Evolutionary conservation across 2,329 filamentous ascomycete genomes (phyloP), one percentile per base, ranked within the genome.

Genomic region (Fonsecaea pedrosoi): DNA sequence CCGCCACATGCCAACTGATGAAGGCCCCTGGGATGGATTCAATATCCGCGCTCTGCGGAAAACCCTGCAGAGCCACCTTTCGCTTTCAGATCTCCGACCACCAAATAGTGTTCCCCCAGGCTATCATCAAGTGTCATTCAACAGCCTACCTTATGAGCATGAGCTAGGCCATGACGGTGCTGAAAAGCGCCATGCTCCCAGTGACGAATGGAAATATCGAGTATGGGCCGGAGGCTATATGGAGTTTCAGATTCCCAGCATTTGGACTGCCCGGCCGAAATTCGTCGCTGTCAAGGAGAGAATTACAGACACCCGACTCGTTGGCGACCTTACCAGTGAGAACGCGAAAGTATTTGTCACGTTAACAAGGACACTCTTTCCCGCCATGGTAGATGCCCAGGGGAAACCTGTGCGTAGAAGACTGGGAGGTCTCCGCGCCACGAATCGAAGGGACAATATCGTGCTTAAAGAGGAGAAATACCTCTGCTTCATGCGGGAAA

Each of bases 221-320:
- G 87, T 99, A 81, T 99, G 95, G 95, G 92, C 92, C 13, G 93
- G 94, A 37, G 95, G 94, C 0, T 84, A 85, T 48, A 78, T 97
- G 8, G 75, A 75, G 1, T 91, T 91, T 72, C 37, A 55, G 15
- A 53, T 35, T 4, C 77, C 78, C 18, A 66, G 77, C 37, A 68
- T 71, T 18, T 69, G 75, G 58, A 66, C 68, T 10, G 68, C 54
- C 32, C n/a, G 18, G 15, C 45, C 78, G 21, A 50, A 70, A 37
- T 72, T 80, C 8, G 79, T 79, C 13, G 78, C 79, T 13, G 84
- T 82, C 60, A 72, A 79, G 25, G 84, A 85, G 73, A 75, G 75
- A 12, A 84, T 85, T 56, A 76, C 75, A n/a, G 78, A 82, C 71
- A 82, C 84, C 40, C 70, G 75, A 3, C 73, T 87, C 34, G 85